Percentiles rank a stretch among this genome's conserved stretches.
phyloP scores from a whole-genome alignment of 306 rosid genomes.

The Mimosa pudica region DNA sequence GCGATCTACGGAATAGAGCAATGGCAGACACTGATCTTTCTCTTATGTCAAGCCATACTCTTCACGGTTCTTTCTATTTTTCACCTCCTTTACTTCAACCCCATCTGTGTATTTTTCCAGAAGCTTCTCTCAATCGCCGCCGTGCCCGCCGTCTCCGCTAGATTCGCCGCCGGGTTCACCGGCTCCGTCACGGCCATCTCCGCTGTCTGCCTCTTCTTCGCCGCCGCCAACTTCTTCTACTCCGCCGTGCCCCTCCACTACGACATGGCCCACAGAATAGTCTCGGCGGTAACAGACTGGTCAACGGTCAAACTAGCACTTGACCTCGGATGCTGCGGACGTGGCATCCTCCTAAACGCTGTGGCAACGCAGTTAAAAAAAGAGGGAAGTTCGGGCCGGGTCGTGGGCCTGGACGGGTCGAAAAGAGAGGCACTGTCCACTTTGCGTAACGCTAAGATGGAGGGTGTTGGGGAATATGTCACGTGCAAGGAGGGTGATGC shows the following conservation, averaged over 20 bases:
- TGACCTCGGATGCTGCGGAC: constrained; percentile 98
- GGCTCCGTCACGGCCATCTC: constrained; percentile 84
- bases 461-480: constrained; percentile 93
- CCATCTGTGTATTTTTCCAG: constrained; percentile 61
- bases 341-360: constrained; percentile 90
- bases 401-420: constrained; percentile 79
- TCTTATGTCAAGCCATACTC: constrained; percentile 72
- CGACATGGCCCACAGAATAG: constrained; percentile 89
- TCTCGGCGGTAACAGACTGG: constrained; percentile 83
- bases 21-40: constrained; percentile 84
- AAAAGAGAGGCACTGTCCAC: constrained; percentile 64
- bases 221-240: constrained; percentile 91
- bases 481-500: constrained; percentile 96
- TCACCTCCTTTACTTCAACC: constrained; percentile 67
- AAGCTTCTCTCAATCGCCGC: constrained; percentile 50
- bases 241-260: constrained; percentile 90
- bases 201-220: constrained; percentile 78
- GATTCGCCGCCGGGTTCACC: constrained; percentile 87
- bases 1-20: constrained; percentile 93
- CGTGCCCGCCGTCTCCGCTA: constrained; percentile 53
- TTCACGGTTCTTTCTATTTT: constrained; percentile 66
- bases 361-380: constrained; percentile 92
- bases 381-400: constrained; percentile 90
- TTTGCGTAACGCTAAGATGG: constrained; percentile 68
- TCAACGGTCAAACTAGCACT: constrained; percentile 91